Evolutionary conservation across 805 yeast species (phyloP), one percentile per base, ranked within the genome.

Genomic region (Kodamaea sagamina): DNA sequence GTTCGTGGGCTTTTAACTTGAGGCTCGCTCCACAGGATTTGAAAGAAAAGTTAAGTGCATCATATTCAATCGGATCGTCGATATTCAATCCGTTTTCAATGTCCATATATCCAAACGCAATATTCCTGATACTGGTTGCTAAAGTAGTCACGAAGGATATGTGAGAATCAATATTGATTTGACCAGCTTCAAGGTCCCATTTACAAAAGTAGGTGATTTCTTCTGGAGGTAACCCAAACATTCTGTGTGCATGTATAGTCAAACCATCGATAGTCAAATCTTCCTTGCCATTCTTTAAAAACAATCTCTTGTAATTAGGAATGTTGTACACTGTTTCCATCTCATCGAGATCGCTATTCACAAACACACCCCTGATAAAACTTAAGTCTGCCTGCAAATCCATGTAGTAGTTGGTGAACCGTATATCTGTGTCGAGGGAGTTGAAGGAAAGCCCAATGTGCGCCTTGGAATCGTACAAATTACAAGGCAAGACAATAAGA

Each of bases 341-440:
- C 24, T 41, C 43, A 27, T 34, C 31, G 7, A 51, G 57, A 8
- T 59, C 39, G 11, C 49, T 44, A 7, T 57, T 61, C 8, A 74
- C 69, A 15, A 55, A 51, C 4, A 50, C 62, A 2, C 62, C 79
- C 4, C 55, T 59, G 2, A 82, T 59, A 0, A 90, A 88, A 9
- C 85, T 72, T 29, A 82, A 70, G 50, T 86, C 81, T 1, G 84
- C 85, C 55, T 89, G 92, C 47, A 92, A 59, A 57, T 92, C 97
- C 97, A 93, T 90, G 57, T 92, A 93, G 61, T 86, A 93, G 53
- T 89, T 86, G 12, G 92, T 84, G 62, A 89, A 85, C 43, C 98
- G 70, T n/a, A 88, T 70, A 58, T 89, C 97, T 19, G 87, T 76
- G 48, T 82, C 88, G 32, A 90, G 67, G 13, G 74, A 69, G 16